phyloP scores from a whole-genome alignment of 1,284 basidiomycete genomes.

The Marasmius tenuissimus region DNA sequence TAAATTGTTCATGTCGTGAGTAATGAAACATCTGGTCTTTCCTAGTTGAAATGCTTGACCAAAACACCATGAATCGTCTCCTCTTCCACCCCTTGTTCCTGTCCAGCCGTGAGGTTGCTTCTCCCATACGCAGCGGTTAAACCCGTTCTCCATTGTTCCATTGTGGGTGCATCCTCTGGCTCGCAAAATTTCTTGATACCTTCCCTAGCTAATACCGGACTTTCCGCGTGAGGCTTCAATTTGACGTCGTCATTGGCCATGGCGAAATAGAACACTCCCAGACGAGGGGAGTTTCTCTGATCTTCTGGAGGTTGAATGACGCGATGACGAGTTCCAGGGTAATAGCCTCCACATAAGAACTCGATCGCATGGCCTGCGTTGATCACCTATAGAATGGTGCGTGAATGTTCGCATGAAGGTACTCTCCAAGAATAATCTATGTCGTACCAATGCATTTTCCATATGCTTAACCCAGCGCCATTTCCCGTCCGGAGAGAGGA shows the following conservation, averaged over 20 bases:
- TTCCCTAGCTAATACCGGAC: not conserved
- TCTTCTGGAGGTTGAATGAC: constrained; percentile 13
- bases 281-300: constrained; percentile 7
- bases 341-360: constrained; percentile 10
- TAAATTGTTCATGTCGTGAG: no score
- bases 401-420: not conserved
- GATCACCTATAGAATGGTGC: constrained; percentile 2
- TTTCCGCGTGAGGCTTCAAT: constrained; percentile 2
- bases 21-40: no score
- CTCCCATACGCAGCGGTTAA: constrained; percentile 10
- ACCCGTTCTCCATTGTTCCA: constrained; percentile 13
- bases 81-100: constrained; percentile 9
- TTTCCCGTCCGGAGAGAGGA: constrained; percentile 36
- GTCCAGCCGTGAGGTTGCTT: constrained; percentile 6
- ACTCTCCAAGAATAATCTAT: not conserved
- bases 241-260: constrained; percentile 14
- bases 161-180: constrained; percentile 4
- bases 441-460: constrained; percentile 43
- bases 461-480: constrained; percentile 49
- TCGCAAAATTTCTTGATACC: not conserved
- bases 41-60: constrained; percentile 9
- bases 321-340: constrained; percentile 11
- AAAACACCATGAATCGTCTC: constrained; percentile 10
- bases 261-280: constrained; percentile 14
- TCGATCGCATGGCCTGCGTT: constrained; percentile 14